Evolutionary conservation across 345 rosid genomes (phyloP).

Genomic region (Syzygium oleosum): DNA sequence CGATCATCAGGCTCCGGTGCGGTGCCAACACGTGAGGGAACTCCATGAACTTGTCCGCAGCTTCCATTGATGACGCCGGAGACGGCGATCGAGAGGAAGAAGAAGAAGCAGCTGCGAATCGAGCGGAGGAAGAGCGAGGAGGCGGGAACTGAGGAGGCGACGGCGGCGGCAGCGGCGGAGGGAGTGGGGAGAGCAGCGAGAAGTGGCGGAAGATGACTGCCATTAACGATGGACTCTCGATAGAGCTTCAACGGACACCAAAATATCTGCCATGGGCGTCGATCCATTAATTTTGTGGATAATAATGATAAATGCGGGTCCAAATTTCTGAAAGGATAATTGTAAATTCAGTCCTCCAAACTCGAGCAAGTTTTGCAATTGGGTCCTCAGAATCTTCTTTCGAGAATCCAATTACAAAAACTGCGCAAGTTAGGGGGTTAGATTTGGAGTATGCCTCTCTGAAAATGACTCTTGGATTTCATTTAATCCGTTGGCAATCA

Average conservation of each 20-base stretch:
- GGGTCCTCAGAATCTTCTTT: background rate
- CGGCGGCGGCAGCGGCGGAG: background rate
- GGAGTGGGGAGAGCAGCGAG: background rate
- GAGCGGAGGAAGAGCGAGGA: background rate
- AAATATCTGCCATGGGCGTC: background rate
- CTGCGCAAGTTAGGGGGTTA: background rate
- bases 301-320: background rate
- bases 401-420: background rate
- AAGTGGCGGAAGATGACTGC: constrained; percentile 19
- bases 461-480: background rate
- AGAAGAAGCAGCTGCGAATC: background rate
- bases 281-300: background rate
- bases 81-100: constrained; percentile 9
- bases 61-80: constrained; percentile 10
- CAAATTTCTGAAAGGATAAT: background rate
- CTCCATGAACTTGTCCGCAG: constrained; percentile 38
- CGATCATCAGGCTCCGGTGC: constrained; percentile 44
- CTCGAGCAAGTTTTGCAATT: background rate
- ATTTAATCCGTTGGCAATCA: no score
- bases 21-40: constrained; percentile 53
- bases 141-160: background rate
- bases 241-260: background rate
- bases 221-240: constrained; percentile 14
- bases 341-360: background rate
- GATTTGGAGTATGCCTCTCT: background rate